Percentiles rank a stretch among this genome's conserved stretches.
These are phyloP conservation scores for Anthoceros angustus DNA, from an alignment of 225 moss, liverwort and hornwort genomes.

Conservation along the genomic window DNA sequence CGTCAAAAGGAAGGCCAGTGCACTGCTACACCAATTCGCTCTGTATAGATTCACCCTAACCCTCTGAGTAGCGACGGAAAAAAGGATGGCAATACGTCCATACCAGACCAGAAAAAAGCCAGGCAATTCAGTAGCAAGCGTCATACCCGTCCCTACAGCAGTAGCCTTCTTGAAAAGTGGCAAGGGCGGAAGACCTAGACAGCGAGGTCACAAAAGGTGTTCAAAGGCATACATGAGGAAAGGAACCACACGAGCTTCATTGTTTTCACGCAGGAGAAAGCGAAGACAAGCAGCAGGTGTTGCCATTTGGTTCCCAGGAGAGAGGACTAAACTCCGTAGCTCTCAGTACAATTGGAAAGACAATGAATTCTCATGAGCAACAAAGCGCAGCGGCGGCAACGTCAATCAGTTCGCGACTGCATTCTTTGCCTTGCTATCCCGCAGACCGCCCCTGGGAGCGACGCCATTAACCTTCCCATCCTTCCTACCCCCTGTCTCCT, in stretches of 20 bases:
- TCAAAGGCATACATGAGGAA: constrained; percentile 2
- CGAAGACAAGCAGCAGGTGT: background rate
- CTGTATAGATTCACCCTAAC: too few relatives aligned
- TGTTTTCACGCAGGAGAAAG: background rate
- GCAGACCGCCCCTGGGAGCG: background rate
- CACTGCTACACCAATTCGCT: background rate
- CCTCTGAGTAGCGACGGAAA: too few relatives aligned
- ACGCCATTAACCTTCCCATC: background rate
- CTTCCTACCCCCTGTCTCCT: background rate
- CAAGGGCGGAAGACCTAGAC: background rate
- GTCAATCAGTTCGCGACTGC: background rate
- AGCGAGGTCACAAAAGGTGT: too few relatives aligned
- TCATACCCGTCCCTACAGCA: too few relatives aligned
- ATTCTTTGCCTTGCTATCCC: constrained; percentile 2
- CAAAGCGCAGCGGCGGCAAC: background rate
- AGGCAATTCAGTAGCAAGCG: too few relatives aligned
- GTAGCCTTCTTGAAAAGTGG: background rate
- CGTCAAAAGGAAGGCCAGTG: background rate
- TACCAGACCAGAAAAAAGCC: too few relatives aligned
- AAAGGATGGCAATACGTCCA: too few relatives aligned
- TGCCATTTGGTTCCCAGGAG: background rate
- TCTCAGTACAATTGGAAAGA: background rate
- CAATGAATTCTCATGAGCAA: background rate
- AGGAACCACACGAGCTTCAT: background rate
- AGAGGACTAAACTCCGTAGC: background rate